Evolutionary conservation across 2,329 filamentous ascomycete species (phyloP).

Genomic region (Microascus cirrosus): DNA sequence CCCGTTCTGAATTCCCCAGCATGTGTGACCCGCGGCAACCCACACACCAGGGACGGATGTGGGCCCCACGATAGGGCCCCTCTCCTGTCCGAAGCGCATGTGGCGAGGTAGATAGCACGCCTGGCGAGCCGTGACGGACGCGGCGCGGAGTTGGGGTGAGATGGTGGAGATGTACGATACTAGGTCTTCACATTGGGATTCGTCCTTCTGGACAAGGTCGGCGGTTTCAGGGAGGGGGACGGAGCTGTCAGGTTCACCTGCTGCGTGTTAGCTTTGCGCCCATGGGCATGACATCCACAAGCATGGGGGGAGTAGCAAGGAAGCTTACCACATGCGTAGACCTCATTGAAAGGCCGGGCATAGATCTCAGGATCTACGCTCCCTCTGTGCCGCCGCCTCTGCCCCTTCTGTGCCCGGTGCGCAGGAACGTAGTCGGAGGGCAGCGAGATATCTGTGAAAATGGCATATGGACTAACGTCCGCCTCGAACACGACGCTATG

Average conservation of each 20-base stretch:
- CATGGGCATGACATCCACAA: neutral
- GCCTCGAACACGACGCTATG: constrained; percentile 56
- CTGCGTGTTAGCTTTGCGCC: neutral
- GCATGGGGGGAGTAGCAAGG: neutral
- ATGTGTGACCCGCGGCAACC: constrained; percentile 84
- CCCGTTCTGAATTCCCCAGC: constrained; percentile 96
- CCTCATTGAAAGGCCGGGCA: constrained; percentile 74
- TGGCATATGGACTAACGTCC: constrained; percentile 59
- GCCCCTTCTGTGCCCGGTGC: constrained; percentile 32
- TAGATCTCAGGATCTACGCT: constrained; percentile 87
- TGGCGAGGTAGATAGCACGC: constrained; percentile 90
- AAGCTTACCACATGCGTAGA: constrained; percentile 74
- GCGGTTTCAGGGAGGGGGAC: constrained; percentile 67
- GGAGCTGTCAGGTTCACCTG: constrained; percentile 62
- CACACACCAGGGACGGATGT: constrained; percentile 65
- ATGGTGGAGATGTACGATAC: constrained; percentile 64
- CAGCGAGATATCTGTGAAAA: constrained; percentile 79
- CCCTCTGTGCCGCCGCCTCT: constrained; percentile 43
- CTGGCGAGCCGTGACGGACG: constrained; percentile 64
- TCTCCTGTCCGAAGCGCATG: constrained; percentile 44
- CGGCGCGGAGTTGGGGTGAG: constrained; percentile 52
- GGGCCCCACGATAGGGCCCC: constrained; percentile 64
- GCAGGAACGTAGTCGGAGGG: constrained; percentile 50
- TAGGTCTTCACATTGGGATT: constrained; percentile 71
- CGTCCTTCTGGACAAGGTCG: constrained; percentile 66